These are phyloP conservation scores for Drechslera avenae DNA, from an alignment of 2,329 filamentous ascomycete genomes.

Conservation along the genomic window DNA sequence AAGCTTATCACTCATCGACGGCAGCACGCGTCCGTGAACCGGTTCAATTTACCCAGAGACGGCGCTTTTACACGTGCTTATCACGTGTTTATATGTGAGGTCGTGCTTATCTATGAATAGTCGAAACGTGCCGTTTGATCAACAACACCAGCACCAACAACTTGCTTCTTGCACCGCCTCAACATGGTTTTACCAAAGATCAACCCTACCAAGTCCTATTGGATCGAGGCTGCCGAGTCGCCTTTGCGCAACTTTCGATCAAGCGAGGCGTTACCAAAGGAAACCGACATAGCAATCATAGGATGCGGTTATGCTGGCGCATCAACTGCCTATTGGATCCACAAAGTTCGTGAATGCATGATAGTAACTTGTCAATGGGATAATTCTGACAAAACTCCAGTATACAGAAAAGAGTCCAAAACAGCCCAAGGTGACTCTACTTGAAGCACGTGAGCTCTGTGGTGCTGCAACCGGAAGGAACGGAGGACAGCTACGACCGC, in stretches of 20 bases:
- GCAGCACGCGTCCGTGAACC: background rate
- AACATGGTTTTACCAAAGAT: constrained; percentile 12
- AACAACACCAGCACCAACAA: background rate
- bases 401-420: constrained; percentile 10
- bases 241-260: constrained; percentile 15
- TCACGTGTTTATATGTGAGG: too few species aligned
- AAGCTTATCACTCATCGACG: too few species aligned
- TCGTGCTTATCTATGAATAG: too few species aligned
- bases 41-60: background rate
- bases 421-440: constrained; percentile 16
- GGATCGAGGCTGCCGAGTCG: constrained; percentile 18
- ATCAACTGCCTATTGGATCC: constrained; percentile 19
- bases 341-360: constrained; percentile 12
- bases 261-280: constrained; percentile 9
- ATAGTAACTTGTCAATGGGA: background rate
- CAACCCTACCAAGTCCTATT: constrained; percentile 18
- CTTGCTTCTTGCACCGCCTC: background rate
- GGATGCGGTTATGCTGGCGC: constrained; percentile 19
- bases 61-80: background rate
- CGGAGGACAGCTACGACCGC: constrained; percentile 19
- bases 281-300: constrained; percentile 21
- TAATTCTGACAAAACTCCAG: constrained; percentile 6
- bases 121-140: background rate
- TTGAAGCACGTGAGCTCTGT: constrained; percentile 19
- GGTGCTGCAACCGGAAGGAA: constrained; percentile 18